These are phyloP conservation scores for Candida gorgasii DNA, from an alignment of 805 yeast genomes.

Conservation along the genomic window DNA sequence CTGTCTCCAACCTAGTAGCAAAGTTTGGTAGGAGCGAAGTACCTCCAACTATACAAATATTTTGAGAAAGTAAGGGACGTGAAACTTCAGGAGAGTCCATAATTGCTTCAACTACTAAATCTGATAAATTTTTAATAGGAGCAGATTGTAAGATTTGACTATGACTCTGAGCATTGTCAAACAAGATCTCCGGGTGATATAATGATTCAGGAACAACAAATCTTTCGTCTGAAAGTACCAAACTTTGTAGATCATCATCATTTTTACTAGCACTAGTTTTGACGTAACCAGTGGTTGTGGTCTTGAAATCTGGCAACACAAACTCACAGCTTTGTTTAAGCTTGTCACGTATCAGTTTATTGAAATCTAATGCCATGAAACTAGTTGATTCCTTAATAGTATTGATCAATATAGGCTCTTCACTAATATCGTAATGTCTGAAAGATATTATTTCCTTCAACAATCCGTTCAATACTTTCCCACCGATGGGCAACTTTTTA, in stretches of 20 bases:
- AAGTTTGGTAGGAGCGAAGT: constrained; percentile 71
- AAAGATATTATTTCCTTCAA: constrained; percentile 83
- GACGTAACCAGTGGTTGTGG: constrained; percentile 71
- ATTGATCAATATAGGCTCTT: constrained; percentile 82
- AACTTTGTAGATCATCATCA: constrained; percentile 55
- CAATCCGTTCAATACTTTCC: constrained; percentile 78
- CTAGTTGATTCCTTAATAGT: constrained; percentile 80
- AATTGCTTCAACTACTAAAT: constrained; percentile 71
- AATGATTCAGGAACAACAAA: constrained; percentile 85
- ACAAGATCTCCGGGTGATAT: constrained; percentile 75
- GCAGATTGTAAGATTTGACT: constrained; percentile 35
- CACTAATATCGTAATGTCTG: constrained; percentile 89
- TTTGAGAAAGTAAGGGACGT: constrained; percentile 75
- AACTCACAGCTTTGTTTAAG: constrained; percentile 56
- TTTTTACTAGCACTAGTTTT: constrained; percentile 30
- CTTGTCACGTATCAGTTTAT: constrained; percentile 41
- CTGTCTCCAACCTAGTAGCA: constrained; percentile 56
- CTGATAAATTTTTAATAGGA: constrained; percentile 72
- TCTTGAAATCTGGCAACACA: constrained; percentile 84
- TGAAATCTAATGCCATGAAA: constrained; percentile 65
- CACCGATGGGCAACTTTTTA: constrained; percentile 81
- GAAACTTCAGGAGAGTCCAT: constrained; percentile 69
- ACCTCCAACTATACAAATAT: constrained; percentile 83
- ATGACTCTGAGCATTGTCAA: constrained; percentile 35
- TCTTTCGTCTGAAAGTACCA: constrained; percentile 77